Evolutionary conservation across 352 stramenopile genomes (phyloP), one percentile per base, ranked within the genome.

Genomic region (Globisporangium rhizosaccharum): DNA sequence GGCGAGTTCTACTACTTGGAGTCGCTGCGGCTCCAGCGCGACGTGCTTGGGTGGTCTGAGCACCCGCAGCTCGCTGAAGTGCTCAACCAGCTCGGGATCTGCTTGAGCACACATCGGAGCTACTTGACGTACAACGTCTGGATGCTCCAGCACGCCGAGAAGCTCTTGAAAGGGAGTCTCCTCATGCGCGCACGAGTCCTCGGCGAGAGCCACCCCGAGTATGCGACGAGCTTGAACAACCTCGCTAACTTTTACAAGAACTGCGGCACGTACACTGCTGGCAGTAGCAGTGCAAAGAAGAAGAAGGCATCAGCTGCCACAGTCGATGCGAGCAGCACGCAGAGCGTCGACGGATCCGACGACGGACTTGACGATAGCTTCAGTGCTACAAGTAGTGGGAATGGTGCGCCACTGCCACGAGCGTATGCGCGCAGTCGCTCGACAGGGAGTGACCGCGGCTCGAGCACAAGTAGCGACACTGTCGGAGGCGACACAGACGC

Each of bases 221-320:
- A 90, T 58, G 84, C 84, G 12, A 89, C 84, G 11, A 91, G 81
- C 58, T 55, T 93, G 41, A 93, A 93, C 63, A 93, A 91, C 49
- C 65, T 93, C 18, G 84, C 79, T 39, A 93, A 93, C 51, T 93
- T 93, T 53, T 93, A 93, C 70, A 88, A 88, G 55, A 83, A 88
- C 58, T 91, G 64, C 23, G 66, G 66, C 12, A 37, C 70, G 37
- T 59, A 65, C 25, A 59, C 56, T n/a, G 3, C 18, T 36, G 14
- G 37, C 30, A 12, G 17, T 5, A 56, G 36, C 37, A 58, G 15
- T 8, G 33, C 55, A 44, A 73, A 71, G 30, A 63, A 63, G 42
- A 57, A 53, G 18, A 2, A 56, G 51, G 30, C 30, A 30, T 18
- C 50, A 42, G 23, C 20, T 44, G 44, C 44, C 9, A 15, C 1